These are phyloP conservation scores for Daedaleopsis nitida DNA, from an alignment of 768 basidiomycete genomes.

Conservation along the genomic window DNA sequence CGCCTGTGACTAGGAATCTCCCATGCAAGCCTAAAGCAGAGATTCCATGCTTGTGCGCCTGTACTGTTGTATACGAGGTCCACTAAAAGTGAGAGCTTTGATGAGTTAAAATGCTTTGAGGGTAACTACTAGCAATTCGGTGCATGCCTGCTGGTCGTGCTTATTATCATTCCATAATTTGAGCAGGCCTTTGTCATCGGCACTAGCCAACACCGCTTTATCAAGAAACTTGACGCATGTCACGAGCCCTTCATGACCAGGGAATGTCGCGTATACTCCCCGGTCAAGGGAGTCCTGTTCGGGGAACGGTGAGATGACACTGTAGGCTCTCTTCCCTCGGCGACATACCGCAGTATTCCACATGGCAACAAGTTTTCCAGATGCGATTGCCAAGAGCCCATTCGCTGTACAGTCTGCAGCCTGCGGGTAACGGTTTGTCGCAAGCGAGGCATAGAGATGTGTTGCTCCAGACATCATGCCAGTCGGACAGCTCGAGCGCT, in stretches of 20 bases:
- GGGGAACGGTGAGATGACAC: conserved; percentile 4
- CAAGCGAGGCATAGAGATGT: conserved; percentile 48
- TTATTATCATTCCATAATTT: conserved; percentile 54
- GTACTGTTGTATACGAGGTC: conserved; percentile 40
- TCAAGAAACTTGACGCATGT: conserved; percentile 75
- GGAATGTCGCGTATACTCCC: conserved; percentile 70
- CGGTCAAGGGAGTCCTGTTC: conserved; percentile 48
- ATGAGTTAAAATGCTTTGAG: conserved; percentile 5
- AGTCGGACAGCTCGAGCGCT: too few relatives aligned
- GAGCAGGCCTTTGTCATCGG: conserved; percentile 74
- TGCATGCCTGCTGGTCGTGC: conserved; percentile 33
- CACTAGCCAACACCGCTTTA: conserved; percentile 58
- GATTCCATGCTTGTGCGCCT: conserved; percentile 72
- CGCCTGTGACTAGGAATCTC: conserved; percentile 66
- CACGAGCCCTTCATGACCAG: conserved; percentile 72
- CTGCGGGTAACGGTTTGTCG: conserved; percentile 48
- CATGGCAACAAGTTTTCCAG: conserved; percentile 55
- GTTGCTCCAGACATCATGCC: conserved; percentile 18
- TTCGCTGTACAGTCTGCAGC: conserved; percentile 38
- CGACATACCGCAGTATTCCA: conserved; percentile 57
- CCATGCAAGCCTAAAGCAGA: conserved; percentile 61
- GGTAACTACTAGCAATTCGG: conserved; percentile 34
- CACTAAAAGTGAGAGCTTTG: conserved; percentile 53
- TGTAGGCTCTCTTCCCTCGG: too few relatives aligned
- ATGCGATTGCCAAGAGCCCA: conserved; percentile 56